Evolutionary conservation across 1,284 basidiomycete species (phyloP).

Genomic region (Ustilago sp.): DNA sequence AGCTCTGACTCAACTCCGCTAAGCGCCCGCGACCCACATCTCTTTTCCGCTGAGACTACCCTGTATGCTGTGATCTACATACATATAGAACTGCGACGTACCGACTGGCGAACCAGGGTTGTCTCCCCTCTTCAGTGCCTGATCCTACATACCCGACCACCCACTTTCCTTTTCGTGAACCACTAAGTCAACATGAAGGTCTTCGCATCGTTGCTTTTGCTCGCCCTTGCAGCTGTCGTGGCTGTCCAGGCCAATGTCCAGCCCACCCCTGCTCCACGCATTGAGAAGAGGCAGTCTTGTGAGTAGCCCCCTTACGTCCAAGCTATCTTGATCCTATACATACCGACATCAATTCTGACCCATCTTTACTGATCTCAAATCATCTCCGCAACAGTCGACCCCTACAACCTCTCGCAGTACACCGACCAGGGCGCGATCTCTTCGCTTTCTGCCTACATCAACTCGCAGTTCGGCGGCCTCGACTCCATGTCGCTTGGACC

Average conservation of each 20-base stretch:
- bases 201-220: conserved; percentile 34
- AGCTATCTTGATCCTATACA: not conserved
- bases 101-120: not conserved
- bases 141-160: not conserved
- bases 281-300: conserved; percentile 39
- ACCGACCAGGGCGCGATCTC: conserved; percentile 28
- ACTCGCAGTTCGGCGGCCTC: conserved; percentile 20
- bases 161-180: not conserved
- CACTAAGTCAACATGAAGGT: conserved; percentile 22
- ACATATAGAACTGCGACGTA: not conserved
- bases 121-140: not conserved
- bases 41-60: not conserved
- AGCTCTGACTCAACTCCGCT: not conserved
- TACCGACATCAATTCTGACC: not conserved
- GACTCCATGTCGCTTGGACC: conserved; percentile 15
- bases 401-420: conserved; percentile 41
- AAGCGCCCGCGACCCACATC: not conserved
- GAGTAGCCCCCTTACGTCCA: conserved; percentile 1
- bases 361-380: not conserved
- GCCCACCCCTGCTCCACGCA: conserved; percentile 35
- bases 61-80: not conserved
- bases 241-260: conserved; percentile 34
- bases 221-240: conserved; percentile 23
- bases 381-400: conserved; percentile 25
- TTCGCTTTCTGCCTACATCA: conserved; percentile 33